Conservation (phyloP, 768 basidiomycete genomes). For the Trametes meyenii region DNA sequence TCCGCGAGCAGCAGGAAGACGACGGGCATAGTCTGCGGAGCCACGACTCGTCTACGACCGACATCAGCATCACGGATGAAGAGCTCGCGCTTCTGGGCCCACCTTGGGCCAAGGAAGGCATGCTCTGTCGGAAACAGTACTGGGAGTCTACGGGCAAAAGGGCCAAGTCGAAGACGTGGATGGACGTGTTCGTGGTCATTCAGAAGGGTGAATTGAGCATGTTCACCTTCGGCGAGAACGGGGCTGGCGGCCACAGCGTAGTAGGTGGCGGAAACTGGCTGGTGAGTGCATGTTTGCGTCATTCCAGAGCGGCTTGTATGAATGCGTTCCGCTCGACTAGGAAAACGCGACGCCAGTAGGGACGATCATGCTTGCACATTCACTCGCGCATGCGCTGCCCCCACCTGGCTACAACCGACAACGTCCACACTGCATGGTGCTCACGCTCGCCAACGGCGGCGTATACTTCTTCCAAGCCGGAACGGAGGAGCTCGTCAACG, state of each 20-base stretch:
- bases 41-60: constrained; percentile 65
- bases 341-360: constrained; percentile 87
- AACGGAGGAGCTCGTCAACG: constrained; percentile 96
- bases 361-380: constrained; percentile 83
- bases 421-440: constrained; percentile 92
- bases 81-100: constrained; percentile 93
- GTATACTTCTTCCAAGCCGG: constrained; percentile 99
- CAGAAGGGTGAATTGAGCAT: constrained; percentile 93
- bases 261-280: constrained; percentile 99
- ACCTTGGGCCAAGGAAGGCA: constrained; percentile 99
- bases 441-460: constrained; percentile 85
- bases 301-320: constrained; percentile 5
- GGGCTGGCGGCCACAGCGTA: constrained; percentile 58
- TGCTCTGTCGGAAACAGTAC: constrained; percentile 93
- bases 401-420: constrained; percentile 90
- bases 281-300: constrained; percentile 52
- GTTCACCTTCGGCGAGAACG: constrained; percentile 89
- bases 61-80: constrained; percentile 90
- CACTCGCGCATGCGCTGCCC: constrained; percentile 83
- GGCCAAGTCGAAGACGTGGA: constrained; percentile 88
- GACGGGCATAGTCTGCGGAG: constrained; percentile 78
- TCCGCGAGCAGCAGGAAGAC: constrained; percentile 90
- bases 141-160: constrained; percentile 86
- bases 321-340: constrained; percentile 43
- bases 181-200: constrained; percentile 95